Percentiles rank a stretch among this genome's conserved stretches.
Evolutionary conservation across 2,329 filamentous ascomycete genomes (phyloP).

Genomic region (Alternaria gansuensis): DNA sequence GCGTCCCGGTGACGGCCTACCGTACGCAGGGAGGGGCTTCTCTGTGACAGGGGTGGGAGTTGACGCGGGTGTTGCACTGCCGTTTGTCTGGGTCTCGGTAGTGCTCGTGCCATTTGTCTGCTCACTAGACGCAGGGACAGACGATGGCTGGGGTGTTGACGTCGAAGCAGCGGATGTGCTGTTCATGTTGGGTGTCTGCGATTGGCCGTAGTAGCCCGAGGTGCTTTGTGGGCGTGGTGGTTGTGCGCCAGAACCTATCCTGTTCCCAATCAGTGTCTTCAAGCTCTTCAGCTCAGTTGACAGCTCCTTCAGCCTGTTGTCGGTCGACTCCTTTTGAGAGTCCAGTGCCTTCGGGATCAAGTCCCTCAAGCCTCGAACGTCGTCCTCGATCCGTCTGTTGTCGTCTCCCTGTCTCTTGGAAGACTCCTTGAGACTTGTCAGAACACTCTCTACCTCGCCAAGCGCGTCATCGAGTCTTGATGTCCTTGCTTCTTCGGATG

Average conservation of each 20-base stretch:
- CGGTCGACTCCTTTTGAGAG: conserved; percentile 83
- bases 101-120: conserved; percentile 30
- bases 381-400: conserved; percentile 82
- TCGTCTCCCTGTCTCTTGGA: conserved; percentile 87
- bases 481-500: conserved; percentile 83
- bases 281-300: conserved; percentile 88
- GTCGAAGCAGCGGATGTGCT: conserved; percentile 35
- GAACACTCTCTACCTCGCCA: conserved; percentile 82
- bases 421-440: conserved; percentile 81
- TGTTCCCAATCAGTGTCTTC: conserved; percentile 81
- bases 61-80: conserved; percentile 25
- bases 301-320: conserved; percentile 83
- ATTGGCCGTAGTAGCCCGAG: conserved; percentile 38
- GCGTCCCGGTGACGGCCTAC: conserved; percentile 45
- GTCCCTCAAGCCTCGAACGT: conserved; percentile 82
- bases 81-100: conserved; percentile 35
- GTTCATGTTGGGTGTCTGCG: conserved; percentile 40
- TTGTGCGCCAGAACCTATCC: conserved; percentile 56
- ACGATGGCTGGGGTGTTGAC: conserved; percentile 26
- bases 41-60: conserved; percentile 40
- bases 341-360: conserved; percentile 88
- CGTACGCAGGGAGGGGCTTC: conserved; percentile 46
- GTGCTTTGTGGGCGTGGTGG: conserved; percentile 37
- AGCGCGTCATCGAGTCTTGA: conserved; percentile 83
- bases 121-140: conserved; percentile 31